phyloP scores from a whole-genome alignment of 2,329 filamentous ascomycete genomes.

The Colletotrichum spinosum region DNA sequence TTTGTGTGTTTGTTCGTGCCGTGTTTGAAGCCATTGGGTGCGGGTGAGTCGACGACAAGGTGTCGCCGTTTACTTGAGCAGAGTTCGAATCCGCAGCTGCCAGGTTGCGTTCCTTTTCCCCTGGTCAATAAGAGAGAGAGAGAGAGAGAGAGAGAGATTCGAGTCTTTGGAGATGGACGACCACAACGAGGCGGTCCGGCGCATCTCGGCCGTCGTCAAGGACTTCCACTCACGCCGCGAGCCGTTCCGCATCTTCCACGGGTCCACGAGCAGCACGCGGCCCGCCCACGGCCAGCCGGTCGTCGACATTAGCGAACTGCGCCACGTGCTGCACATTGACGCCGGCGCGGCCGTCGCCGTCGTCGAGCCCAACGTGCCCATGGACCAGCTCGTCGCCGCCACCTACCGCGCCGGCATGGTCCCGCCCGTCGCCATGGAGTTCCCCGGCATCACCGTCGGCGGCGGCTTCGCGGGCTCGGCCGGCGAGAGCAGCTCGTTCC shows the following conservation, averaged over 20 bases:
- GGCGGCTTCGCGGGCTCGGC: conserved; percentile 76
- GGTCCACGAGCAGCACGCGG: conserved; percentile 81
- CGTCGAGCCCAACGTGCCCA: conserved; percentile 78
- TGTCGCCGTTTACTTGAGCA: not conserved
- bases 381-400: conserved; percentile 71
- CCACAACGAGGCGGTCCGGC: conserved; percentile 57
- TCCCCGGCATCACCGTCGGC: conserved; percentile 78
- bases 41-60: not conserved
- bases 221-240: conserved; percentile 56
- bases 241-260: conserved; percentile 82
- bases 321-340: conserved; percentile 72
- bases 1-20: not conserved
- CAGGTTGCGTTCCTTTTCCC: not conserved
- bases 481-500: conserved; percentile 76
- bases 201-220: conserved; percentile 56
- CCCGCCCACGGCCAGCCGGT: conserved; percentile 64
- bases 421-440: conserved; percentile 77
- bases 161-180: conserved; percentile 49
- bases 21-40: not conserved
- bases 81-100: conserved; percentile 21
- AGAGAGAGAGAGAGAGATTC: no score
- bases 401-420: conserved; percentile 67
- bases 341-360: conserved; percentile 63
- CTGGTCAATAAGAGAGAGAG: no score
- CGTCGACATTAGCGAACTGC: conserved; percentile 75